A percentile compares a stretch with the other conserved stretches of the same genome.
Conservation (phyloP, 108 stramenopile species). For the Skeletonema grethae region DNA sequence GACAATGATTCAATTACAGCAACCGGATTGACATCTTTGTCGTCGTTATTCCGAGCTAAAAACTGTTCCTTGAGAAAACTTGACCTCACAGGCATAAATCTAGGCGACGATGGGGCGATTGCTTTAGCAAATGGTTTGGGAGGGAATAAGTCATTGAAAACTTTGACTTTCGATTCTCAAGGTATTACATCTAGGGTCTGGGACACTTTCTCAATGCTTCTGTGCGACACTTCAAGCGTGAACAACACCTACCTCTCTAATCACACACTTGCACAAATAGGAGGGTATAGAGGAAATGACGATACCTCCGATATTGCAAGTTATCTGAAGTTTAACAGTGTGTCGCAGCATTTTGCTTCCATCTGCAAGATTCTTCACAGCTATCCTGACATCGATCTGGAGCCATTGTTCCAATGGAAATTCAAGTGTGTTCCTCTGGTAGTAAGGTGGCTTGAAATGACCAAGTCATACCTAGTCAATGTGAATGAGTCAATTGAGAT, state of each 20-base stretch:
- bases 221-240: constrained; percentile 13
- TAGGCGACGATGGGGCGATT: neutral
- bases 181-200: neutral
- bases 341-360: neutral
- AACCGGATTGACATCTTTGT: neutral
- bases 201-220: constrained; percentile 3
- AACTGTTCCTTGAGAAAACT: neutral
- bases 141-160: neutral
- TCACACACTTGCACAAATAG: neutral
- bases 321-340: neutral
- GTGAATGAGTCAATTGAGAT: no score
- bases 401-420: neutral
- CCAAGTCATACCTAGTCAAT: neutral
- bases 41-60: neutral
- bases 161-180: neutral
- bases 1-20: neutral
- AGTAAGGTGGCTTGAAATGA: neutral
- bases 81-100: neutral
- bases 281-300: no score
- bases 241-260: constrained; percentile 24
- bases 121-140: neutral
- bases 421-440: neutral
- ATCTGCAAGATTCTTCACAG: neutral
- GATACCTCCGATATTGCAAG: neutral
- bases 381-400: neutral